Conservation (phyloP, 2,329 filamentous ascomycete species). For the Sporothrix pseudoabietina region DNA sequence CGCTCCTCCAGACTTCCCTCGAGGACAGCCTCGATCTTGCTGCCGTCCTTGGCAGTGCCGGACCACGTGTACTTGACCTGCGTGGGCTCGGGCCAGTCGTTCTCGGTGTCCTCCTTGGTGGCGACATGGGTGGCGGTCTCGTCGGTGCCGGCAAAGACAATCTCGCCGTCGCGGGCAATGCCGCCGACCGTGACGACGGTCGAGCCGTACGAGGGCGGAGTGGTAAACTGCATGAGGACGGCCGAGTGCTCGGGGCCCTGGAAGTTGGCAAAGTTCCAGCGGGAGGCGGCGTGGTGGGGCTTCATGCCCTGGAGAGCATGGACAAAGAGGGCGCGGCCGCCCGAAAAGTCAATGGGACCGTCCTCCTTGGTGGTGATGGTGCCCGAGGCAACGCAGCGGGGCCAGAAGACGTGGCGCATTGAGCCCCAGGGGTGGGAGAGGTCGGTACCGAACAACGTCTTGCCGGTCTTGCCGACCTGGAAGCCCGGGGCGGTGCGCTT, state of each 20-base stretch:
- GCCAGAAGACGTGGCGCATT: conserved; percentile 95
- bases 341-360: conserved; percentile 79
- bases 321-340: conserved; percentile 77
- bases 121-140: conserved; percentile 70
- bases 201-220: conserved; percentile 86
- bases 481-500: conserved; percentile 78
- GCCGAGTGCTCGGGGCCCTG: conserved; percentile 85
- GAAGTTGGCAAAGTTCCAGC: conserved; percentile 93
- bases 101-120: conserved; percentile 71
- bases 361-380: conserved; percentile 80
- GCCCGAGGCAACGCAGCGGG: conserved; percentile 78
- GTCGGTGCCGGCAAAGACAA: conserved; percentile 70
- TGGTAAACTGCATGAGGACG: conserved; percentile 93
- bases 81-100: conserved; percentile 86
- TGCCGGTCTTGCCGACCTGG: conserved; percentile 81
- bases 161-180: conserved; percentile 77
- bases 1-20: conserved; percentile 69
- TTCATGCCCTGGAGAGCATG: conserved; percentile 98
- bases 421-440: conserved; percentile 82
- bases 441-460: conserved; percentile 83
- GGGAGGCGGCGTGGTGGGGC: conserved; percentile 89
- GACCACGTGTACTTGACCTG: conserved; percentile 75
- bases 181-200: conserved; percentile 82
- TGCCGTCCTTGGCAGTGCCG: conserved; percentile 75
- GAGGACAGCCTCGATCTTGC: conserved; percentile 68